Conservation (phyloP, 2,329 filamentous ascomycete species). For the Catunica adiposa region DNA sequence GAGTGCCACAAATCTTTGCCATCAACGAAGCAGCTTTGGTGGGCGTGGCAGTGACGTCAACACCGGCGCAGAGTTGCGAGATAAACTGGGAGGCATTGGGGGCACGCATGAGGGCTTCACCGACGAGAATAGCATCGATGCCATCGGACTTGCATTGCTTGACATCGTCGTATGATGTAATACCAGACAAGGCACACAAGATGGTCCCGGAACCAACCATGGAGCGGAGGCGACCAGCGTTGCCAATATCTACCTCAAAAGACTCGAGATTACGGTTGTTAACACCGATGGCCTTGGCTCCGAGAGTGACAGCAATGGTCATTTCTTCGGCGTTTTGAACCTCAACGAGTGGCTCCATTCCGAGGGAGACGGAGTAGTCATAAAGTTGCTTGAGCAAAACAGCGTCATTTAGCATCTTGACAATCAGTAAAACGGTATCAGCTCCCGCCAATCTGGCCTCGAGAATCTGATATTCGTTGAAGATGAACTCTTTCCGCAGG, state of each 20-base stretch:
- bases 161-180: conserved; percentile 77
- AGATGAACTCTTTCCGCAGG: conserved; percentile 90
- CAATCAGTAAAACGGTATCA: conserved; percentile 86
- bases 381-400: conserved; percentile 58
- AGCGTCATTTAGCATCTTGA: conserved; percentile 82
- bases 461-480: conserved; percentile 94
- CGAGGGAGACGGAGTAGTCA: conserved; percentile 71
- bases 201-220: conserved; percentile 75
- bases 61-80: conserved; percentile 56
- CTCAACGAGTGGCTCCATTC: conserved; percentile 95
- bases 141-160: conserved; percentile 74
- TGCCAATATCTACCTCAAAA: conserved; percentile 90
- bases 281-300: conserved; percentile 83
- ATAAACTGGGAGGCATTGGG: conserved; percentile 72
- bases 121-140: conserved; percentile 83
- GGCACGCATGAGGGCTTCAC: conserved; percentile 89
- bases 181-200: conserved; percentile 86
- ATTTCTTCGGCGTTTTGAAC: conserved; percentile 93
- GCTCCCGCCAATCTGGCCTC: conserved; percentile 86
- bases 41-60: conserved; percentile 21
- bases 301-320: conserved; percentile 68
- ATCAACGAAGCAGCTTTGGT: conserved; percentile 35
- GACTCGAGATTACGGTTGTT: conserved; percentile 95
- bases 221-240: conserved; percentile 72
- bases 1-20: conserved; percentile 91